Base-by-base conservation (phyloP, 2,329 filamentous ascomycete species). In the Fusarium decemcellulare region DNA sequence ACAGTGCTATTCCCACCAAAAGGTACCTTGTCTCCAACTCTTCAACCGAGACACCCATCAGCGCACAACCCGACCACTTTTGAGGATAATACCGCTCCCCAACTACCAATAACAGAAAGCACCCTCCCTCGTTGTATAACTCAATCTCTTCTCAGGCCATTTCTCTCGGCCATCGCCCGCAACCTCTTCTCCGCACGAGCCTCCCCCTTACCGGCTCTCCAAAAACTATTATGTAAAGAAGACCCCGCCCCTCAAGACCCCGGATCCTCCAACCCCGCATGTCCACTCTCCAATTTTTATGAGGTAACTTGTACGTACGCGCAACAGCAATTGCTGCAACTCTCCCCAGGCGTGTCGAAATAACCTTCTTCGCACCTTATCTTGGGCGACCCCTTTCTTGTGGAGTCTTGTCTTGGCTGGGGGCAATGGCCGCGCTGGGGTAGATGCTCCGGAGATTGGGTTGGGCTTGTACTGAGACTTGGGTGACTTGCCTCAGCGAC, bases 231-330 rank as follows among this genome's bases (percentile, higher is more conserved):
- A 63, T 44, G 48, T 54, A 54, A 58, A 48, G 52, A 46, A 42
- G 39, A 46, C 27, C 30, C 8, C 9, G n/a, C 27, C 32, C 32
- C 12, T 12, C 32, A 34, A 34, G 32, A 15, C 66, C 60, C 58
- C 53, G 46, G 52, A 57, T 51, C 62, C 51, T 50, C 9, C 9
- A 39, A 51, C 48, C 63, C 68, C 67, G 60, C 68, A 61, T 23
- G 23, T 34, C 37, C 27, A 51, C 43, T 57, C 70, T 67, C 68
- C 71, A 72, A 70, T 73, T 73, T 73, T 57, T 36, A 73, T 73
- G 54, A 73, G 54, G 71, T 72, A 72, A 72, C 53, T 63, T 61
- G 46, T 72, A 72, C 70, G 71, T 72, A 73, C 68, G 59, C 60
- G 44, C 37, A 72, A 72, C 57, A 63, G 18, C 42, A 54, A 60